Evolutionary conservation across 2,329 filamentous ascomycete genomes (phyloP), one percentile per base, ranked within the genome.

Genomic region (Colletotrichum sp.): DNA sequence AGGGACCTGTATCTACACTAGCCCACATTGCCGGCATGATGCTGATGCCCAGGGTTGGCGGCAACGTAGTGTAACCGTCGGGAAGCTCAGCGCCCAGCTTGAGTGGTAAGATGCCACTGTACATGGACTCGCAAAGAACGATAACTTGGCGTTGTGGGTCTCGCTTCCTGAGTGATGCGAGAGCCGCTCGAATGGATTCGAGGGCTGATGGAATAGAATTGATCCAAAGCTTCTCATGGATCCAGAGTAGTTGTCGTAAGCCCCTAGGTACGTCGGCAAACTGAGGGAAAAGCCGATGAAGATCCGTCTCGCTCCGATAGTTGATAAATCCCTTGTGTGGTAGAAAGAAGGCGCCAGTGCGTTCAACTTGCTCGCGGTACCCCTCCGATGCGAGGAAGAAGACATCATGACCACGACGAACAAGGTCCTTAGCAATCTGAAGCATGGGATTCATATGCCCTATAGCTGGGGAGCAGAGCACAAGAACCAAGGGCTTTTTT

Each of bases 41-140:
- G 60, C 85, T 83, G 30, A 89, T 80, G 18, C 82, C 86, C 70
- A 90, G 80, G 18, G 81, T 82, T 43, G 80, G 80, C 26, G 80
- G 85, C 36, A 81, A 81, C 39, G 71, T 81, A 74, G 72, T 78
- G 78, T 80, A 89, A 26, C 80, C 87, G 78, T 77, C 80, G 21
- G 80, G 86, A 72, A 84, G 81, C 5, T 85, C 82, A 2, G 82
- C 84, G 6, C 86, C 86, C 26, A 82, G 79, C 2, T 78, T 77
- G 60, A 87, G 82, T 1, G 87, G 86, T 2, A 84, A 75, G 18
- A 82, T 77, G 2, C 85, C 87, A 67, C 83, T 79, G 57, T 83
- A 85, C 4, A 82, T 78, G 4, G 81, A 79, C 77, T 90, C 88
- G 59, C 81, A 81, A 26, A 90, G 65, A 10, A 88, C 79, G 24